These are phyloP conservation scores for Blumeria graminis DNA, from an alignment of 2,329 filamentous ascomycete genomes.

Conservation along the genomic window DNA sequence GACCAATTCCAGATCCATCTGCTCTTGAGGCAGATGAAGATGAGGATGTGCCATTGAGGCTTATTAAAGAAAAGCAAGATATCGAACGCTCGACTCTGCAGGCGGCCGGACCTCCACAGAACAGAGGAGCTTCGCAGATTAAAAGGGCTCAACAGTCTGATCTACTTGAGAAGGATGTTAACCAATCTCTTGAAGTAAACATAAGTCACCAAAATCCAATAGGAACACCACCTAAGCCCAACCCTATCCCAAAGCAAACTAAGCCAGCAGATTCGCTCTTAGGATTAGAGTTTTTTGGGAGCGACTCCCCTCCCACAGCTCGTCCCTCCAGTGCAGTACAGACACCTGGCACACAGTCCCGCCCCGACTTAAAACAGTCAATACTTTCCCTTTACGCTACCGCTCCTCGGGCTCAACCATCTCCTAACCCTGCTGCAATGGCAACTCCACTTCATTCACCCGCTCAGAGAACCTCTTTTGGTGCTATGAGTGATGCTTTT, in stretches of 20 bases:
- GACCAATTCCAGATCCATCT: slow-evolving; percentile 76
- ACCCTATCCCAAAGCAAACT: slow-evolving; percentile 38
- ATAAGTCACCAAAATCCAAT: slow-evolving; percentile 38
- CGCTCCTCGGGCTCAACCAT: slow-evolving; percentile 46
- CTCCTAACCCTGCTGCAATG: slow-evolving; percentile 36
- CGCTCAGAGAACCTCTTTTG: slow-evolving; percentile 18
- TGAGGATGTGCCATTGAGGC: slow-evolving; percentile 46
- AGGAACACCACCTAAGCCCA: slow-evolving; percentile 30
- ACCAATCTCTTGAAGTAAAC: slow-evolving; percentile 43
- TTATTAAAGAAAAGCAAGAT: slow-evolving; percentile 42
- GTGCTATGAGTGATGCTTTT: slow-evolving; percentile 55
- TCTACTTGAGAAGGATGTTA: slow-evolving; percentile 53
- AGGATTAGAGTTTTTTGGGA: slow-evolving; percentile 78
- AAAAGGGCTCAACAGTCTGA: slow-evolving; percentile 36
- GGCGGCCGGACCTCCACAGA: slow-evolving; percentile 13
- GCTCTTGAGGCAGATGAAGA: slow-evolving; percentile 65
- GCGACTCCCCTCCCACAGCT: slow-evolving; percentile 41
- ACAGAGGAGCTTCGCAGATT: slow-evolving; percentile 10
- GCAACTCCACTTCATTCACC: slow-evolving; percentile 28
- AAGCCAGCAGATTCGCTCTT: slow-evolving; percentile 69
- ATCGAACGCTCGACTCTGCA: slow-evolving; percentile 25
- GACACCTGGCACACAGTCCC: slow-evolving; percentile 39
- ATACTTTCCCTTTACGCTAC: slow-evolving; percentile 88
- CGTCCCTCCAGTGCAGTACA: slow-evolving; percentile 63
- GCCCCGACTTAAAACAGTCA: slow-evolving; percentile 89